Conservation (phyloP, 768 basidiomycete species). For the Chalciporus chontae region DNA sequence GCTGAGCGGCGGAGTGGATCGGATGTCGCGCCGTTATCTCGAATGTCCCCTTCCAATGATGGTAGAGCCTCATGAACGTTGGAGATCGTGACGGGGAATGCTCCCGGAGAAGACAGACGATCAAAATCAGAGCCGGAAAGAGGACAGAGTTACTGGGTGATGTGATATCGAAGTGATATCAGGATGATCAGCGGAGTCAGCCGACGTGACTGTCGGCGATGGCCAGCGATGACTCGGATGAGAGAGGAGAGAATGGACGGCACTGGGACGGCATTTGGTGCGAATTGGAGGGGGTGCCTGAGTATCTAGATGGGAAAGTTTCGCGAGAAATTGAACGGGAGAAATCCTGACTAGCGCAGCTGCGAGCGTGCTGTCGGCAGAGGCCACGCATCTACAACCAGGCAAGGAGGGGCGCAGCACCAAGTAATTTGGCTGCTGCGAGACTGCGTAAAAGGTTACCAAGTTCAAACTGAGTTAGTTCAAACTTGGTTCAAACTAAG, state of each 20-base stretch:
- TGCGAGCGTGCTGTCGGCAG: conserved; percentile 6
- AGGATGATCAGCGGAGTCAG: conserved; percentile 11
- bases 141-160: neutral
- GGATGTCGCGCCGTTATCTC: neutral
- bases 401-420: neutral
- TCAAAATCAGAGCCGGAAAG: neutral
- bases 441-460: too few relatives aligned
- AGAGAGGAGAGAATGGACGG: neutral
- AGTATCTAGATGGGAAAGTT: conserved; percentile 14
- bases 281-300: conserved; percentile 12
- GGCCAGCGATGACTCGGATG: conserved; percentile 21
- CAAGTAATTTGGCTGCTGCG: too few relatives aligned
- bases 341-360: too few relatives aligned
- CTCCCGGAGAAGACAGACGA: neutral
- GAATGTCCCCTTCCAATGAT: conserved; percentile 8
- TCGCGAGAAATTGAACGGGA: too few relatives aligned
- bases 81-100: neutral
- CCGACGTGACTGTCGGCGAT: conserved; percentile 17
- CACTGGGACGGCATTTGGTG: too few relatives aligned
- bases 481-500: too few relatives aligned
- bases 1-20: neutral
- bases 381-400: conserved; percentile 9
- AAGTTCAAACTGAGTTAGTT: too few relatives aligned
- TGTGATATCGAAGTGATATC: conserved; percentile 9
- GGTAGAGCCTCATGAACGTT: conserved; percentile 2